These are phyloP conservation scores for Mastigamoeba balamuthi DNA, from an alignment of 78 protist genomes.

Conservation along the genomic window DNA sequence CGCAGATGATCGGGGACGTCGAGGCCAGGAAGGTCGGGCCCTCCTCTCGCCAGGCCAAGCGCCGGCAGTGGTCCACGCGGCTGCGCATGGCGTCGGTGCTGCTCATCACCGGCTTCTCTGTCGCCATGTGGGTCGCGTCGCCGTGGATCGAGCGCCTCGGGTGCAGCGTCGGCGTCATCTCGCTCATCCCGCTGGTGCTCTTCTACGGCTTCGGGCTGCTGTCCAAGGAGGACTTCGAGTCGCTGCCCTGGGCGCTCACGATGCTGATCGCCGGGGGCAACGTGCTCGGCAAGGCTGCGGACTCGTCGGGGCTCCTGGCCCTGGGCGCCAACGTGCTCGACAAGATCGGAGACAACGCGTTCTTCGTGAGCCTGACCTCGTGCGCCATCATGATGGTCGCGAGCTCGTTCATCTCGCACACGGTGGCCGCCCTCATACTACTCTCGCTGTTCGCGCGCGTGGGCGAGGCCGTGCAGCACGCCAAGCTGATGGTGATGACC, in stretches of 20 bases:
- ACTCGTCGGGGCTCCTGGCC: background rate
- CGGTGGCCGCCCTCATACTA: background rate
- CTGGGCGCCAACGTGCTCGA: background rate
- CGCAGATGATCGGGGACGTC: too few relatives aligned
- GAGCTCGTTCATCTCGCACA: background rate
- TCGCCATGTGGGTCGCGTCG: background rate
- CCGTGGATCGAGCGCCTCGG: background rate
- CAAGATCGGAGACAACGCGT: background rate
- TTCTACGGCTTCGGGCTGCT: background rate
- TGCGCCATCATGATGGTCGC: background rate
- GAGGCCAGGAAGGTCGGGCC: too few relatives aligned
- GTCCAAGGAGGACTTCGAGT: conserved; percentile 7
- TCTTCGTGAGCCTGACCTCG: background rate
- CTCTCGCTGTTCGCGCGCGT: background rate
- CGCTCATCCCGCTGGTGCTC: background rate
- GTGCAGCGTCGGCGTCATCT: background rate
- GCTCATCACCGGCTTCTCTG: too few relatives aligned
- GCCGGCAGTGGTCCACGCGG: too few relatives aligned
- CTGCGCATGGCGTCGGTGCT: too few relatives aligned
- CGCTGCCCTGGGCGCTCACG: background rate
- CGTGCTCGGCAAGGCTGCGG: background rate
- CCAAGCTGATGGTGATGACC: background rate
- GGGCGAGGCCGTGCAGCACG: background rate
- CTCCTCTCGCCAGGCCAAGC: too few relatives aligned
- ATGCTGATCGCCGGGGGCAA: conserved; percentile 12